Percentiles rank a stretch among this genome's conserved stretches.
phyloP scores from a whole-genome alignment of 148 eudicot genomes.

The Limonium bicolor region DNA sequence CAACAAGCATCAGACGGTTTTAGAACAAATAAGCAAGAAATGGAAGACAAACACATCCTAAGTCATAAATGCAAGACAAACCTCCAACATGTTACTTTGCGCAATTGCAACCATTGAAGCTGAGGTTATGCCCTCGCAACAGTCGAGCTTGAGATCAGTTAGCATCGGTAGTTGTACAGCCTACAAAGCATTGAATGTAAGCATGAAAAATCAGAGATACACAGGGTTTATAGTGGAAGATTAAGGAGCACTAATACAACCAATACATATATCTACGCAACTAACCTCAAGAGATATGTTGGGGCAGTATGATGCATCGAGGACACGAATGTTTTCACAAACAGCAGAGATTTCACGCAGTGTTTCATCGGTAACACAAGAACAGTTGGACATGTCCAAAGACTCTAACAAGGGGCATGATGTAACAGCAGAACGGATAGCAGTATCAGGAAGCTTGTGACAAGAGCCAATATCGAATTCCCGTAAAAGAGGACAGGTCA shows the following conservation, averaged over 20 bases:
- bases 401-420: constrained; percentile 58
- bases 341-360: constrained; percentile 32
- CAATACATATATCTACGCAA: neutral
- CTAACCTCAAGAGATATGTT: constrained; percentile 50
- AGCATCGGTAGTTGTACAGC: constrained; percentile 41
- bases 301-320: constrained; percentile 65
- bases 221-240: constrained; percentile 1
- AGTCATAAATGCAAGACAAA: constrained; percentile 5
- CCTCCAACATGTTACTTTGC: constrained; percentile 43
- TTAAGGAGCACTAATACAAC: neutral
- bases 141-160: constrained; percentile 52
- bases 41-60: no score
- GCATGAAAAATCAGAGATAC: constrained; percentile 1
- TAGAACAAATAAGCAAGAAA: no score
- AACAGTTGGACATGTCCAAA: constrained; percentile 61
- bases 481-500: constrained; percentile 78
- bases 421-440: constrained; percentile 73
- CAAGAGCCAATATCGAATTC: constrained; percentile 89
- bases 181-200: constrained; percentile 13
- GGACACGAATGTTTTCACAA: constrained; percentile 34
- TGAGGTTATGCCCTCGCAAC: constrained; percentile 59
- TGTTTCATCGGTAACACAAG: constrained; percentile 56
- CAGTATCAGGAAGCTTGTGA: constrained; percentile 96
- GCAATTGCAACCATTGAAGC: constrained; percentile 56
- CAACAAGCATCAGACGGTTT: neutral